Evolutionary conservation across 805 yeast genomes (phyloP), one percentile per base, ranked within the genome.

Genomic region (Sporopachydermia quercuum): DNA sequence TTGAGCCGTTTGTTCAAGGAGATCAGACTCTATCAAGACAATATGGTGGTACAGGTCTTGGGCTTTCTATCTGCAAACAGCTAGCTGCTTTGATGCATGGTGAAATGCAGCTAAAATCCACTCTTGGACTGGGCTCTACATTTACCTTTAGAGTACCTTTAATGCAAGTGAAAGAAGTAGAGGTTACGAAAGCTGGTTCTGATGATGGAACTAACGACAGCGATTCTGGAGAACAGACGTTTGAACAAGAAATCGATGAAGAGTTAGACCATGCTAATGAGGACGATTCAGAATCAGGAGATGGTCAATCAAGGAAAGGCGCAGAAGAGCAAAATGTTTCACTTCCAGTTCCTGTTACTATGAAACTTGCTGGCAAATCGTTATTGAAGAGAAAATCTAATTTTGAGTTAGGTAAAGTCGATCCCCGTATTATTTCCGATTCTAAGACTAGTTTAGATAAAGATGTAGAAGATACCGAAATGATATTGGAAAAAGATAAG

Each of bases 1-100:
- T 89, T 57, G 96, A 91, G 51, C 96, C 97, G 1, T 89, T 89
- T 63, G 86, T 87, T 15, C 98, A 89, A 61, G 98, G 97, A 40
- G 97, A 89, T 53, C 95, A 86, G 56, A 85, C 96, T 0, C 65
- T 85, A 18, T 82, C 94, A 3, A 69, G 94, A 52, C 83, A 87
- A 42, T 78, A 81, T 53, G 96, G 97, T 43, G 98, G 98, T 48
- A 91, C 96, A 0, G 98, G 97, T 2, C 65, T 89, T 37, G 98
- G 98, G 1, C 68, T 89, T 36, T 71, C 78, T 1, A 89, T 89
- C 51, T 91, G 96, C 59, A 68, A 84, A 43, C 96, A 89, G 57
- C 70, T 91, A 43, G 95, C 96, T 0, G 71, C 70, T 27, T 74
- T 87, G 75, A 89, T 89, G 97, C 70, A 76, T 42, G 96, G 98